phyloP scores from a whole-genome alignment of 2,329 filamentous ascomycete species.

The Plenodomus biglobosus region DNA sequence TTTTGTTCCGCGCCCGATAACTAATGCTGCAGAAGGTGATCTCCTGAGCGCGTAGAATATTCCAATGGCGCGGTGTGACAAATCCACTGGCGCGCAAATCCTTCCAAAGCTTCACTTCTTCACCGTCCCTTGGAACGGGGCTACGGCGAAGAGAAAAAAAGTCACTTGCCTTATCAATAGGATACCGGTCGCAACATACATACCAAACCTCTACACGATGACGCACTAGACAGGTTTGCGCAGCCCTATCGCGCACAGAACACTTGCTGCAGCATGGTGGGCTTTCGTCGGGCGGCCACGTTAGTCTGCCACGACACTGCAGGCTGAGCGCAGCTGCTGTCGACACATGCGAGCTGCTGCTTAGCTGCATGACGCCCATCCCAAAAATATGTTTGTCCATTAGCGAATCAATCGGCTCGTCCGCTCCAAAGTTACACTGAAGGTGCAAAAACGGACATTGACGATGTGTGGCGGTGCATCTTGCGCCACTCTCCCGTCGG shows the following conservation, averaged over 20 bases:
- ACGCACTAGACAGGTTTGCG: conserved; percentile 31
- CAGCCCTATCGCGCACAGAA: conserved; percentile 32
- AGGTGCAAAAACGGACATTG: conserved; percentile 12
- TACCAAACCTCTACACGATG: conserved; percentile 15
- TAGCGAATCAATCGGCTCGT: conserved; percentile 2
- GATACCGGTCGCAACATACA: background rate
- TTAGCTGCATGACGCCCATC: conserved; percentile 36
- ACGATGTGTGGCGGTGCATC: conserved; percentile 37
- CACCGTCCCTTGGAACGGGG: background rate
- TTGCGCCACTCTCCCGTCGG: conserved; percentile 8
- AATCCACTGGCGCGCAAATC: background rate
- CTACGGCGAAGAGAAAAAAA: background rate
- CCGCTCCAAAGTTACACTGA: conserved; percentile 12
- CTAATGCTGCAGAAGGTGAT: background rate
- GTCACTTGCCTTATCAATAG: background rate
- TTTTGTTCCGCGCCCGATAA: conserved; percentile 34
- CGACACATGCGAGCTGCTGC: conserved; percentile 25
- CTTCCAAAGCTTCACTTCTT: background rate
- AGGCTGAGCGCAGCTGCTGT: conserved; percentile 28
- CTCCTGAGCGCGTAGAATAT: background rate
- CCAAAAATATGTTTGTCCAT: conserved; percentile 30
- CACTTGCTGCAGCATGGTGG: conserved; percentile 23
- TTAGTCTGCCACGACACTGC: conserved; percentile 38
- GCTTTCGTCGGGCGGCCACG: conserved; percentile 32
- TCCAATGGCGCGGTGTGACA: background rate